Base-by-base conservation (phyloP, 768 basidiomycete species). In the Boletus barrowsii region DNA sequence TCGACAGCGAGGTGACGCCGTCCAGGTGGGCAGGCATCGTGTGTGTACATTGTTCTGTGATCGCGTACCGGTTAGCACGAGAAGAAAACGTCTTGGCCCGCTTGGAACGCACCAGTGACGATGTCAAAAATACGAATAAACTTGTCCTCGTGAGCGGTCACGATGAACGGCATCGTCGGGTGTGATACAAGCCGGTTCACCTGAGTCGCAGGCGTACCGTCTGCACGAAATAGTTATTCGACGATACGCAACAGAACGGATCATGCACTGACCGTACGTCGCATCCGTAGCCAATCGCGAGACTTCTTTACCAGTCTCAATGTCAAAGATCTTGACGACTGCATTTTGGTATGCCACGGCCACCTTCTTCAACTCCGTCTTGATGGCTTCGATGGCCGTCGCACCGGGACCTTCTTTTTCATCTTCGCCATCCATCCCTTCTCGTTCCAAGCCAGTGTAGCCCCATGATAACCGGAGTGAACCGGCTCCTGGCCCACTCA, bases 141-240 rank as follows among this genome's bases (percentile, higher is more conserved):
- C 63, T 92, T 95, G 75, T 98, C 95, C 72, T 98, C 96, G 68
- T 95, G 90, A 0, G 86, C 97, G 24, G 91, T 88, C 6, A 96
- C 84, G 39, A 98, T 81, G 22, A 95, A 74, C 6, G 90, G 82
- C 81, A 92, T 85, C 3, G 90, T 93, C 9, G 93, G 93, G 75
- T 97, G 93, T 37, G 93, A 93, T 30, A 83, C 84, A 56, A 96
- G 83, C 54, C 84, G 79, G 71, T 94, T 97, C 57, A 92, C 86
- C 68, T 94, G 93, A 2, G 88, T 88, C 13, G 79, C 79, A 35
- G 83, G 77, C 13, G 87, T 83, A 3, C 83, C 88, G 63, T 94
- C 93, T 87, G 69, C 46, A 56, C 48, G 11, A 18, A 1, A 43
- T 17, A 15, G 36, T 33, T 32, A 32, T 32, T 50, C 47, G 47